Evolutionary conservation across 2,329 filamentous ascomycete genomes (phyloP).

Genomic region (Sordariomycetes sp.): DNA sequence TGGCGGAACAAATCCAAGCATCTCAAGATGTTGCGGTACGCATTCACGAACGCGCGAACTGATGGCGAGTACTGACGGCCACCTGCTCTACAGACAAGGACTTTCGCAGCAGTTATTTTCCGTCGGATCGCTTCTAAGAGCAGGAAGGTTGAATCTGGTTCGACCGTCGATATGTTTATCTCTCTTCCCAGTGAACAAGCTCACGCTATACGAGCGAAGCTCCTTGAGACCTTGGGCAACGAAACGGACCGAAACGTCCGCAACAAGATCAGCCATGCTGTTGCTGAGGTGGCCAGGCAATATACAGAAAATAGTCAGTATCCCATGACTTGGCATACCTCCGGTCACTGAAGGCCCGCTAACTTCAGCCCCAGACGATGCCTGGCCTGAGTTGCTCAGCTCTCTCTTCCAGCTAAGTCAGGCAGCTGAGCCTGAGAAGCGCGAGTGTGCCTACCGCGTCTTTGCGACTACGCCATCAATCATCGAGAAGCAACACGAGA

Average conservation of each 20-base stretch:
- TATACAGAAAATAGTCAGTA: slow-evolving; percentile 82
- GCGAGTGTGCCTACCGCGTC: slow-evolving; percentile 89
- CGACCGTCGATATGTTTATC: slow-evolving; percentile 76
- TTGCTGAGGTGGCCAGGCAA: slow-evolving; percentile 90
- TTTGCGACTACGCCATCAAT: slow-evolving; percentile 92
- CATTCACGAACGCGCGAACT: too few relatives aligned
- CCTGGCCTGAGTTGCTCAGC: slow-evolving; percentile 83
- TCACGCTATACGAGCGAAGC: slow-evolving; percentile 70
- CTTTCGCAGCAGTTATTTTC: slow-evolving; percentile 90
- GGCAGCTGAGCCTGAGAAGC: slow-evolving; percentile 70
- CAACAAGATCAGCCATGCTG: slow-evolving; percentile 96
- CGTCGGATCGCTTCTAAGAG: slow-evolving; percentile 86
- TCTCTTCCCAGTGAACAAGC: slow-evolving; percentile 67
- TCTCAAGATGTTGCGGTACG: slow-evolving; percentile 64
- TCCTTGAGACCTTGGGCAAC: slow-evolving; percentile 65
- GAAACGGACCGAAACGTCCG: slow-evolving; percentile 69
- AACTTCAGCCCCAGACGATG: slow-evolving; percentile 49
- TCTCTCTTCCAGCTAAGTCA: slow-evolving; percentile 87
- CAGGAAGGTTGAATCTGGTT: slow-evolving; percentile 63
- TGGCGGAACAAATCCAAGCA: slow-evolving; percentile 82
- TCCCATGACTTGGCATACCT: too few relatives aligned
- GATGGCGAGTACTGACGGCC: too few relatives aligned
- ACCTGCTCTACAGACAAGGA: slow-evolving; percentile 64
- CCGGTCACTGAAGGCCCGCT: too few relatives aligned
- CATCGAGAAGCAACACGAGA: slow-evolving; percentile 92